phyloP scores from a whole-genome alignment of 148 eudicot species.

The Cornus controversa region DNA sequence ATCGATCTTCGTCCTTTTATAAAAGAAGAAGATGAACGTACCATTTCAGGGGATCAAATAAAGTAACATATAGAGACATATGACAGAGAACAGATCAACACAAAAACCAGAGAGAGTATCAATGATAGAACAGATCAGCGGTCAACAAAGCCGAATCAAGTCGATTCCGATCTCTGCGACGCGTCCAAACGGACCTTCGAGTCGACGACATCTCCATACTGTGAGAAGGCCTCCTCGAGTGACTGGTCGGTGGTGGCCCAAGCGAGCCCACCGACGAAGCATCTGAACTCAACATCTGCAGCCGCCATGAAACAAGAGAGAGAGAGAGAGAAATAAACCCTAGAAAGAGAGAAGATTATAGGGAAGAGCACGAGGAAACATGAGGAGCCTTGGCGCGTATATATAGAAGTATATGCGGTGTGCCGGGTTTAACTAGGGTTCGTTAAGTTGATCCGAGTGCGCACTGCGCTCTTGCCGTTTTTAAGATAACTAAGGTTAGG shows the following conservation, averaged over 20 bases:
- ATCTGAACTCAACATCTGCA: conserved; percentile 32
- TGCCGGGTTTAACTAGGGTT: conserved; percentile 9
- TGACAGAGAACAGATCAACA: conserved; percentile 42
- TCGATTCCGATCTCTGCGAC: conserved; percentile 49
- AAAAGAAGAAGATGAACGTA: conserved; percentile 64
- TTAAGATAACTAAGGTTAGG: background rate
- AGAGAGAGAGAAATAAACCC: background rate
- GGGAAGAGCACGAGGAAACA: background rate
- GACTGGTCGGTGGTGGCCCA: conserved; percentile 35
- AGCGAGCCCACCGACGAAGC: conserved; percentile 40
- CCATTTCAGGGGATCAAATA: conserved; percentile 61
- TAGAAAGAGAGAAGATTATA: too few species aligned
- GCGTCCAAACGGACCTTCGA: conserved; percentile 34
- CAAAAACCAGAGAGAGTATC: conserved; percentile 40
- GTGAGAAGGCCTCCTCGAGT: conserved; percentile 26
- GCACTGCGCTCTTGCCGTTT: background rate
- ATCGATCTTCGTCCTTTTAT: conserved; percentile 48
- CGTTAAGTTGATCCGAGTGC: background rate
- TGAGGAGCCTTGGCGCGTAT: background rate
- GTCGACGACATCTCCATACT: conserved; percentile 33
- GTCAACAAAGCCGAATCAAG: conserved; percentile 27
- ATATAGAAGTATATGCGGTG: background rate
- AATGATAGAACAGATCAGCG: conserved; percentile 23
- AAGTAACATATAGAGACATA: conserved; percentile 29
- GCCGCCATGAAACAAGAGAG: background rate